Percentiles rank a stretch among this genome's conserved stretches.
Evolutionary conservation across 768 basidiomycete species (phyloP).

Genomic region (Suillus luteus): DNA sequence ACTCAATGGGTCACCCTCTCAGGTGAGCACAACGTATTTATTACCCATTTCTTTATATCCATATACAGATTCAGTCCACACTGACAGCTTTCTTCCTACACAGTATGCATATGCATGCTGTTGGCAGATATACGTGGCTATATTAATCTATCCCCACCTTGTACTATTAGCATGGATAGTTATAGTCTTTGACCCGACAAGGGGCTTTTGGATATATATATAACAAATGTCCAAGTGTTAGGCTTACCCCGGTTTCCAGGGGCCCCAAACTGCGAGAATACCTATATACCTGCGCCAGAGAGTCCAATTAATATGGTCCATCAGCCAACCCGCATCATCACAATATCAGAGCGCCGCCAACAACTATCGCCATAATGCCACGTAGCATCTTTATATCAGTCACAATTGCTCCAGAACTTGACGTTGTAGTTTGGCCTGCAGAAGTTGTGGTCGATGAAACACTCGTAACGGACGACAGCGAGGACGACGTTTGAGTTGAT

Average conservation of each 20-base stretch:
- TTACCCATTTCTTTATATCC: not conserved
- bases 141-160: not conserved
- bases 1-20: not conserved
- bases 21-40: not conserved
- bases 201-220: not conserved
- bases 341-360: slow-evolving; percentile 7
- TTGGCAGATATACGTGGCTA: not conserved
- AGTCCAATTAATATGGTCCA: not conserved
- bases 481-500: slow-evolving; percentile 1
- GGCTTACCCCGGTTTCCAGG: not conserved
- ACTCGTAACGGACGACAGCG: not conserved
- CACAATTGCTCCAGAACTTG: slow-evolving; percentile 7
- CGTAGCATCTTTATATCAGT: not conserved
- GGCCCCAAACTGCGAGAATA: not conserved
- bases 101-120: not conserved
- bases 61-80: not conserved
- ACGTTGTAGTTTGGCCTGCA: slow-evolving; percentile 3
- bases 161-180: not conserved
- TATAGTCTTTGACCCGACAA: not conserved
- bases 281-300: not conserved
- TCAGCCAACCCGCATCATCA: not conserved
- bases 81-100: not conserved
- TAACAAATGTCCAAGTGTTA: not conserved
- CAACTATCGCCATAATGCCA: not conserved
- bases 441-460: slow-evolving; percentile 6